phyloP scores from a whole-genome alignment of 1,139 yeast species.

The Pichia sp. region DNA sequence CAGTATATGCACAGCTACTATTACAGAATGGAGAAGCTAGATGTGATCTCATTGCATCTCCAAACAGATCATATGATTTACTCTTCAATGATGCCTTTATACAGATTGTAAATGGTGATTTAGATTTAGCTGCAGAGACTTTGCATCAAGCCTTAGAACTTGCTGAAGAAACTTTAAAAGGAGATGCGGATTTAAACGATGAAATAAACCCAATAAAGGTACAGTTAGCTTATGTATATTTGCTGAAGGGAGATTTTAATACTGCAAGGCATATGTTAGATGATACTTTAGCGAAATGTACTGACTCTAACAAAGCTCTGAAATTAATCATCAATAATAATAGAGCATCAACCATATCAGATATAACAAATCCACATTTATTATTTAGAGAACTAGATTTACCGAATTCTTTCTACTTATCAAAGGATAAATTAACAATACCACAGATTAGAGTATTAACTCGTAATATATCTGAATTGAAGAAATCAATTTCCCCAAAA shows the following conservation, averaged over 20 bases:
- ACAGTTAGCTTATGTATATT: conserved; percentile 63
- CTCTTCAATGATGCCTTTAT: conserved; percentile 65
- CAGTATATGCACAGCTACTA: conserved; percentile 50
- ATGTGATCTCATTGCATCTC: background rate
- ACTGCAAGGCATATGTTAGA: background rate
- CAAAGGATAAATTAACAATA: conserved; percentile 36
- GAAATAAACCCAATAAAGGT: conserved; percentile 59
- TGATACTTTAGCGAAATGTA: background rate
- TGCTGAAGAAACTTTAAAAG: conserved; percentile 35
- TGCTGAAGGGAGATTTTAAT: conserved; percentile 21
- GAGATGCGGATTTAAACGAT: conserved; percentile 32
- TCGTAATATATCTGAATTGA: conserved; percentile 32
- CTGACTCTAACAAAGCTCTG: background rate
- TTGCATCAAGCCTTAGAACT: conserved; percentile 45
- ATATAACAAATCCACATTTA: conserved; percentile 28
- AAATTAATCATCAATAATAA: conserved; percentile 23
- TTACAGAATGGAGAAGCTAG: conserved; percentile 1
- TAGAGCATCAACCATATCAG: conserved; percentile 11
- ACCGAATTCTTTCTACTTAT: conserved; percentile 33
- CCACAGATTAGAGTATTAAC: conserved; percentile 37
- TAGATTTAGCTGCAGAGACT: conserved; percentile 36
- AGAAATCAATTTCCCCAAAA: conserved; percentile 3
- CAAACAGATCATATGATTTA: conserved; percentile 41
- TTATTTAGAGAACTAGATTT: conserved; percentile 39
- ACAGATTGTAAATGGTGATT: conserved; percentile 39